Evolutionary conservation across 1,139 yeast species (phyloP), one percentile per base, ranked within the genome.

Genomic region (Williopsis jadinii): DNA sequence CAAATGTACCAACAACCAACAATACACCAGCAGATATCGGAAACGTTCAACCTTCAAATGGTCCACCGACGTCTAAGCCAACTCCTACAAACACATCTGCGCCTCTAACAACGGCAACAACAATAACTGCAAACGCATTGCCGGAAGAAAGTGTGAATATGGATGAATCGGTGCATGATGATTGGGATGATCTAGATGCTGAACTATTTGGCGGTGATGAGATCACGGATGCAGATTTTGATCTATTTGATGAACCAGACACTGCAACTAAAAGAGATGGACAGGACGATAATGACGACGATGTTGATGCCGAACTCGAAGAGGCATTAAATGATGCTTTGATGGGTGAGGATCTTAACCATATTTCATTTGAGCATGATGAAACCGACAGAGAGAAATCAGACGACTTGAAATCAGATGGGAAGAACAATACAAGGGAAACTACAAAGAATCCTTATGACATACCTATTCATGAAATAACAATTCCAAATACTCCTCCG

Each of bases 401-500:
- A 19, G 24, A 19, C 6, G 24, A 31, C 8, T n/a, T 11, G 12
- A 11, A 28, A 28, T 11, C 24, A 13, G 29, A 13, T 6, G n/a
- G 28, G 14, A 24, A 19, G 29, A 13, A 12, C 19, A 12, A n/a
- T 19, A n/a, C 24, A 34, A 40, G 6, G 43, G 43, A 27, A 19
- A 14, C 19, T 8, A 11, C 12, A 10, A 14, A n/a, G 9, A 39
- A 48, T 19, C 52, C 52, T 2, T 46, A 47, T 32, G 82, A 77
- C 52, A 77, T 78, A 30, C 83, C 84, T 1, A 66, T 71, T 41
- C 77, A 76, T 43, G 77, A 77, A 52, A 76, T 77, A 73, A 70
- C 76, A 0, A 51, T 73, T 11, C 59, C 68, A 27, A 52, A 59
- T 11, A 63, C 70, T 3, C 83, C 83, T 0, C 64, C 75, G n/a